Percentiles rank a stretch among this genome's conserved stretches.
Conservation (phyloP, 1,284 basidiomycete genomes). For the Salmacisia buchloeana region DNA sequence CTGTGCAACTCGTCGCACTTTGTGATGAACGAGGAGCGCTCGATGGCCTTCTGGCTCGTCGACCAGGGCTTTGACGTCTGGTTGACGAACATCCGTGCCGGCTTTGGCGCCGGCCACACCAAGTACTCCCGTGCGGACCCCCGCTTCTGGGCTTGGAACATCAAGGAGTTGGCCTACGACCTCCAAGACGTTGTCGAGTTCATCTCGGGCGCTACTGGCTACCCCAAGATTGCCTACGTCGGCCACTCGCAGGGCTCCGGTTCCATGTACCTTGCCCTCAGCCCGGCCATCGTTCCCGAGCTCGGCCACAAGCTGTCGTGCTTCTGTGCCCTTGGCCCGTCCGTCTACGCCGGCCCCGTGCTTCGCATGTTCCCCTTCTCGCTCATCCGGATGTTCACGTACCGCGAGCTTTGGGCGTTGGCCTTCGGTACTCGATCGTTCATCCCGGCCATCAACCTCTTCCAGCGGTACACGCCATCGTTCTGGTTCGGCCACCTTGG, state of each 20-base stretch:
- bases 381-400: constrained; percentile 41
- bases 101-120: constrained; percentile 46
- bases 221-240: constrained; percentile 40
- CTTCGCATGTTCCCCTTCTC: constrained; percentile 46
- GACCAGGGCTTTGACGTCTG: constrained; percentile 50
- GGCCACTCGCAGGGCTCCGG: constrained; percentile 48
- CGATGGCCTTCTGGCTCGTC: constrained; percentile 49
- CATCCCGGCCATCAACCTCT: constrained; percentile 42
- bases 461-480: constrained; percentile 39
- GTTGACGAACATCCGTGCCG: constrained; percentile 48
- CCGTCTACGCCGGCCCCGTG: constrained; percentile 47
- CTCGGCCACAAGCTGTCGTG: constrained; percentile 43
- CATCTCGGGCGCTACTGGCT: constrained; percentile 39
- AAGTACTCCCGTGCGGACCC: constrained; percentile 42
- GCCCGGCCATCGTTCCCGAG: constrained; percentile 41
- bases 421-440: constrained; percentile 46
- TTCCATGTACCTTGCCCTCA: constrained; percentile 49
- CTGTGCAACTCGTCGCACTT: constrained; percentile 48
- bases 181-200: constrained; percentile 46
- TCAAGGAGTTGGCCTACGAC: constrained; percentile 48
- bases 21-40: constrained; percentile 44
- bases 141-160: constrained; percentile 49
- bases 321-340: constrained; percentile 46
- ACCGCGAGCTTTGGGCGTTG: constrained; percentile 45
- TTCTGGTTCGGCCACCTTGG: constrained; percentile 47